Evolutionary conservation across 768 basidiomycete genomes (phyloP).

Genomic region (Leccinum broughii): DNA sequence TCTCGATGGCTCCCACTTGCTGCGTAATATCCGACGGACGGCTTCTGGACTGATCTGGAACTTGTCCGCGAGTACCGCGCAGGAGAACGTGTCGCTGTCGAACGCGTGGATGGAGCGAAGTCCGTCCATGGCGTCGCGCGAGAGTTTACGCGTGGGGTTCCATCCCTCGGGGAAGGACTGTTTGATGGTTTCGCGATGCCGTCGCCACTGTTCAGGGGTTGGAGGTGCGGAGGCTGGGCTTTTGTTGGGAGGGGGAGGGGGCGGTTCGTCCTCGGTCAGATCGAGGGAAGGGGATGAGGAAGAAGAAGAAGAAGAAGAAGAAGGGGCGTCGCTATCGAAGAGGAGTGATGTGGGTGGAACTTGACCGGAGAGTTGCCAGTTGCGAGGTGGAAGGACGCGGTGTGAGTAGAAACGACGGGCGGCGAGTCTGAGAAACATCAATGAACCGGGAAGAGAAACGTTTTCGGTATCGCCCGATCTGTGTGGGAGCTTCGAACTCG

Average conservation of each 20-base stretch:
- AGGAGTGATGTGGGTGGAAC: slow-evolving; percentile 34
- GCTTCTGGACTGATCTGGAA: slow-evolving; percentile 84
- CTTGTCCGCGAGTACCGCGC: slow-evolving; percentile 66
- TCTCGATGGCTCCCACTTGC: slow-evolving; percentile 63
- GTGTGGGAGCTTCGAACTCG: not conserved
- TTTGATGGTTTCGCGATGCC: slow-evolving; percentile 52
- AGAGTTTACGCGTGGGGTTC: slow-evolving; percentile 78
- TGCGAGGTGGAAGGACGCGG: slow-evolving; percentile 20
- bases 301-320: not conserved
- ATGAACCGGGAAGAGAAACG: not conserved
- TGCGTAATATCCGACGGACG: slow-evolving; percentile 75
- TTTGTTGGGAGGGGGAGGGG: slow-evolving; percentile 25
- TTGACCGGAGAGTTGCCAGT: slow-evolving; percentile 35
- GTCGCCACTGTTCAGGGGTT: slow-evolving; percentile 47
- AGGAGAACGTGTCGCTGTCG: slow-evolving; percentile 65
- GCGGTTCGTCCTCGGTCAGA: slow-evolving; percentile 34
- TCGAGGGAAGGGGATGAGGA: slow-evolving; percentile 13
- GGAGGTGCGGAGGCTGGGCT: slow-evolving; percentile 17
- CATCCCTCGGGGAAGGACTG: slow-evolving; percentile 66
- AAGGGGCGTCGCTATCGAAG: slow-evolving; percentile 15
- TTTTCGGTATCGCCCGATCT: slow-evolving; percentile 25
- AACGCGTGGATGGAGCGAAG: slow-evolving; percentile 64
- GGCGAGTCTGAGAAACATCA: slow-evolving; percentile 15
- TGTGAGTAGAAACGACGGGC: slow-evolving; percentile 30
- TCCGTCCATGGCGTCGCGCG: slow-evolving; percentile 82